A percentile compares a stretch with the other conserved stretches of the same genome.
These are phyloP conservation scores for Fagopyrum homotropicum DNA, from an alignment of 148 eudicot genomes.

Conservation along the genomic window DNA sequence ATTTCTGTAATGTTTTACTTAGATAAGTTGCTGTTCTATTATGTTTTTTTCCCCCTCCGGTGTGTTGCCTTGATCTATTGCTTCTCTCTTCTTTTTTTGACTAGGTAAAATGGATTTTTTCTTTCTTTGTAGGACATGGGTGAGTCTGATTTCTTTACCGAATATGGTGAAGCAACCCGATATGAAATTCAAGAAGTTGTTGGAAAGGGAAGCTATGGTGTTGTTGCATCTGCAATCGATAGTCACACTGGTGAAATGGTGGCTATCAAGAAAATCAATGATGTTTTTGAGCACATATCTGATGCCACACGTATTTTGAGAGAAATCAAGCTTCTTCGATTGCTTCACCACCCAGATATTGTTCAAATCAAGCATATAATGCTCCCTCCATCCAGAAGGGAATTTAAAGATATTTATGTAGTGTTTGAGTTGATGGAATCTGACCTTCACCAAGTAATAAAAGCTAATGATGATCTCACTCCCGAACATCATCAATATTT, in stretches of 20 bases:
- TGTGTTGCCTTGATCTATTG: neutral
- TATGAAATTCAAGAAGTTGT: conserved; percentile 63
- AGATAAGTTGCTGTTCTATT: neutral
- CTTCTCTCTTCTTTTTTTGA: neutral
- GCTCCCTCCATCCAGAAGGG: conserved; percentile 60
- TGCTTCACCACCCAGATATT: conserved; percentile 61
- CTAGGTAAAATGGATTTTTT: neutral
- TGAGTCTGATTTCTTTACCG: conserved; percentile 60
- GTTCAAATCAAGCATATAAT: conserved; percentile 64
- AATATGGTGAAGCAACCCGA: conserved; percentile 61
- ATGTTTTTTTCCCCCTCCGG: neutral
- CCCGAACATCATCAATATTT: conserved; percentile 63
- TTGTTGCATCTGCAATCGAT: conserved; percentile 66
- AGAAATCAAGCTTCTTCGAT: conserved; percentile 62
- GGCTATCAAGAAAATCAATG: conserved; percentile 40
- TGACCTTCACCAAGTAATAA: conserved; percentile 58
- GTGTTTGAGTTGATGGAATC: conserved; percentile 44
- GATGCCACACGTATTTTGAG: conserved; percentile 19
- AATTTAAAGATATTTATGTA: conserved; percentile 55
- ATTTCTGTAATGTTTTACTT: neutral
- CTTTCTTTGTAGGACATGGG: conserved; percentile 32
- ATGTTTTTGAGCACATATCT: conserved; percentile 14
- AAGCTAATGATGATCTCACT: conserved; percentile 57
- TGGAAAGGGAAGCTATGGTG: conserved; percentile 71
- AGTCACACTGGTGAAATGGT: conserved; percentile 64